Base-by-base conservation (phyloP, 176 grass and related monocot genomes). In the Carex pumila region DNA sequence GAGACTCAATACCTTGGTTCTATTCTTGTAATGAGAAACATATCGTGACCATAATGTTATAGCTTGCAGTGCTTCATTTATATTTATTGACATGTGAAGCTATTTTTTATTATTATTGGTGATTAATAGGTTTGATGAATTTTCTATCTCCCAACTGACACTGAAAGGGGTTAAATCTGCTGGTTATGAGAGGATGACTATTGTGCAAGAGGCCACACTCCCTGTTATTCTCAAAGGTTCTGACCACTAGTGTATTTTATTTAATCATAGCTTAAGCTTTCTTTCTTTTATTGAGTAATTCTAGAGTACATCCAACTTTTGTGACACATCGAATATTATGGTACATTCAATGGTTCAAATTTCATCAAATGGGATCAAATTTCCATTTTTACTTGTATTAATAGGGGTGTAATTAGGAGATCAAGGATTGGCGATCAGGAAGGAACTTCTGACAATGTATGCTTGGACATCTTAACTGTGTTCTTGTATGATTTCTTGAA, bases 191-290 rank as follows among this genome's bases (percentile, higher is more conserved):
- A 84, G 79, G 81, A 95, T 98, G 95, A 98, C 95, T 83, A 80
- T 89, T 41, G 92, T 98, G 77, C 92, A 98, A 84, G 95, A 95
- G 83, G 95, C 95, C 31, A 98, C 95, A 59, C 92, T 95, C 87
- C 92, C 91, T 53, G 58, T 91, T 70, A 93, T 98, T 89, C 95
- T 98, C 60, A 82, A 98, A 98, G 95, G 95, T 98, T 83, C 37
- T 47, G 85, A n/a, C 54, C 31, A 25, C 14, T 89, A 55, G 66
- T 64, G 60, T 88, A 9, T 59, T 88, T 21, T 79, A 53, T 81
- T 89, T 80, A 45, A 5, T 21, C 62, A 56, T 90, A n/a, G n/a
- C 60, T 62, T 62, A 21, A 62, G 8, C 18, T 62, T 29, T 62
- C 7, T 61, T 37, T 39, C 3, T 34, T 41, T 36, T 61, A 1